Base-by-base conservation (phyloP, 1,139 yeast species). In the Geotrichum carabidarum region DNA sequence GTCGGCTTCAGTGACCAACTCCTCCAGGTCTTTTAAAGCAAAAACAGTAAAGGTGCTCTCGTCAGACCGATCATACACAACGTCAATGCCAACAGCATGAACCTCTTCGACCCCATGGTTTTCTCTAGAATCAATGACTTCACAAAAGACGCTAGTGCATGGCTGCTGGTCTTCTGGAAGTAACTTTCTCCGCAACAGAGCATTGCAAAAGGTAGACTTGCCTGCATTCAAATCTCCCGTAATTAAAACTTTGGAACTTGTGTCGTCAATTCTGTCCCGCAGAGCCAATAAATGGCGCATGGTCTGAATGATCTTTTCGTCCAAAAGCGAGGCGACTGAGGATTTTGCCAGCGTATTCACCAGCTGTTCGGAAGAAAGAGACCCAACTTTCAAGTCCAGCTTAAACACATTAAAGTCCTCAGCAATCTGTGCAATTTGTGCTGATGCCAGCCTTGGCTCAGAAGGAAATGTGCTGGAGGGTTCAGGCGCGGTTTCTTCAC, bases 171-270 rank as follows among this genome's bases (percentile, higher is more conserved):
- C 99, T 63, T 87, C 96, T 0, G 99, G 99, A 50, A 93, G 74
- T 1, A 94, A 71, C 53, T 81, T 80, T 58, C 95, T 78, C 61
- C 94, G 77, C 59, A 94, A 73, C 49, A 94, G 74, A 0, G 97
- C 94, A 67, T 94, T 94, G 71, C 99, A 94, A 63, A 94, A 89
- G 0, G 96, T 87, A 0, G 97, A 89, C 67, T 94, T 94, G 4
- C 99, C 99, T 0, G 99, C 87, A 69, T 94, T 94, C 63, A 94
- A 78, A 69, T 94, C 99, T 48, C 99, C 99, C 1, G 99, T 94
- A 40, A 94, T 91, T 63, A 94, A 82, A 1, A 94, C 98, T 65
- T 91, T 93, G 1, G 98, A 91, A 0, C 94, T 79, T 0, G 94
- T 89, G 64, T 94, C 97, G 63, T 87, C 95, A 32, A 94, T 85